Conservation (phyloP, 164 flowering plant species). For the Liquidambar formosana region DNA sequence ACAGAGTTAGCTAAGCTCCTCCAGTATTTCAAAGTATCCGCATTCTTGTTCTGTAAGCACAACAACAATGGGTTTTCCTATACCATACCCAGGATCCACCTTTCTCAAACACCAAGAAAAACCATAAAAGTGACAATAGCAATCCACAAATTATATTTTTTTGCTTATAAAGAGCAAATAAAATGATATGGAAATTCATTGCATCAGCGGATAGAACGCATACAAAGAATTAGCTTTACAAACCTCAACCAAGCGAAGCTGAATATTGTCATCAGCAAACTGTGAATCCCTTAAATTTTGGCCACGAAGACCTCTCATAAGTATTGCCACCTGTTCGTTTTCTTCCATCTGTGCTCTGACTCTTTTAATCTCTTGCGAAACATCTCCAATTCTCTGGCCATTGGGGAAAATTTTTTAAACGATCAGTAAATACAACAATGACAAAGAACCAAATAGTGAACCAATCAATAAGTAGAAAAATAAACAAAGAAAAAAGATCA, state of each 20-base stretch:
- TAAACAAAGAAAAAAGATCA: neutral
- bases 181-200: neutral
- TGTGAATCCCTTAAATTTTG: slow-evolving; percentile 79
- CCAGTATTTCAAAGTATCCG: neutral
- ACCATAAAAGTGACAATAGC: neutral
- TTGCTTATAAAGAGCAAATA: neutral
- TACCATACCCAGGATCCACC: neutral
- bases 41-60: neutral
- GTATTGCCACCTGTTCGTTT: slow-evolving; percentile 74
- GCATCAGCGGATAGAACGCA: neutral
- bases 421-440: neutral
- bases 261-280: slow-evolving; percentile 74
- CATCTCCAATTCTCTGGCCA: slow-evolving; percentile 75
- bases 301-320: slow-evolving; percentile 95
- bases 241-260: slow-evolving; percentile 93
- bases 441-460: neutral
- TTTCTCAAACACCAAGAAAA: neutral
- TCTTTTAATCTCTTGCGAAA: slow-evolving; percentile 85
- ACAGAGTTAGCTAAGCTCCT: neutral
- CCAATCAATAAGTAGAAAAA: neutral
- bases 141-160: neutral
- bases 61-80: neutral
- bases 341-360: slow-evolving; percentile 98
- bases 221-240: neutral
- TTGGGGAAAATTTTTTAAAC: slow-evolving; percentile 5